These are phyloP conservation scores for Aspergillus incahuasiensis DNA, from an alignment of 495 filamentous ascomycete genomes.

Conservation along the genomic window DNA sequence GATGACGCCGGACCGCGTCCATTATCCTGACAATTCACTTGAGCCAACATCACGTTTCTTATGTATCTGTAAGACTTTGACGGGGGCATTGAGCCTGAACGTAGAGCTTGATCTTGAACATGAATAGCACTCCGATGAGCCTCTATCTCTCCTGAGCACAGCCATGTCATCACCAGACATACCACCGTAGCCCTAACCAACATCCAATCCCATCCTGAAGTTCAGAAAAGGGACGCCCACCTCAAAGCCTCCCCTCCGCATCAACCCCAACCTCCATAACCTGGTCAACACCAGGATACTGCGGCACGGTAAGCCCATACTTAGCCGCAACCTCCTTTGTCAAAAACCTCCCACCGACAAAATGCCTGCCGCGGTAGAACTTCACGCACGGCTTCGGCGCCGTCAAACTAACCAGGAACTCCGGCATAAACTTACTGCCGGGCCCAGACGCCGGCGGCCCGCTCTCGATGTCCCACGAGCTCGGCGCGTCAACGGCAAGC, in stretches of 20 bases:
- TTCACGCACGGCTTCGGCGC: constrained; percentile 92
- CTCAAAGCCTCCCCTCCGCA: constrained; percentile 54
- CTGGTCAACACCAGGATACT: constrained; percentile 87
- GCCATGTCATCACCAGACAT: too few relatives aligned
- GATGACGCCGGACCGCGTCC: neutral
- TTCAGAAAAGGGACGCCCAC: neutral
- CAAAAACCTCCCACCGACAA: constrained; percentile 87
- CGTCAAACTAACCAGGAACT: constrained; percentile 78
- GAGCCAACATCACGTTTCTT: neutral
- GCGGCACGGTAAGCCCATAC: constrained; percentile 77
- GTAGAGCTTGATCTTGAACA: too few relatives aligned
- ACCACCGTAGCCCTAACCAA: too few relatives aligned
- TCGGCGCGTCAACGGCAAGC: constrained; percentile 85
- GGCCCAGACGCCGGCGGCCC: constrained; percentile 77
- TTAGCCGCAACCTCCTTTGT: constrained; percentile 73
- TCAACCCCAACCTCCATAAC: constrained; percentile 68
- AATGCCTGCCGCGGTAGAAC: constrained; percentile 79
- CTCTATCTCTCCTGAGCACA: too few relatives aligned
- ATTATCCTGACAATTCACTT: neutral
- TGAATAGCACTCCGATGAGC: too few relatives aligned
- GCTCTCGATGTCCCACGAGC: constrained; percentile 84
- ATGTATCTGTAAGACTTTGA: too few relatives aligned
- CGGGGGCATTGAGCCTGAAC: too few relatives aligned
- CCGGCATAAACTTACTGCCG: constrained; percentile 73
- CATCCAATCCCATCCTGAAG: too few relatives aligned